These are phyloP conservation scores for Crepidotus variabilis DNA, from an alignment of 768 basidiomycete genomes.

Conservation along the genomic window DNA sequence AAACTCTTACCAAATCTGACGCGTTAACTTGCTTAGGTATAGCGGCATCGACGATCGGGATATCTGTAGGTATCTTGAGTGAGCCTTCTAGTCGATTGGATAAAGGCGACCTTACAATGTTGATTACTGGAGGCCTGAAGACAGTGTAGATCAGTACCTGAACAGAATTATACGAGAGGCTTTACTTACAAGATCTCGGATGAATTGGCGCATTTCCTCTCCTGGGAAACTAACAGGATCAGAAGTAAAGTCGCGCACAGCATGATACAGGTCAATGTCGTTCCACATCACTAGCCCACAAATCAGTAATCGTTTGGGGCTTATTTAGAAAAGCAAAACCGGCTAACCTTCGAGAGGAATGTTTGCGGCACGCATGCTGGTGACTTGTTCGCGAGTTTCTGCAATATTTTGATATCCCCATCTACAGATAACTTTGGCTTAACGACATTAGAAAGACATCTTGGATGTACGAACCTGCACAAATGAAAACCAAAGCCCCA, in stretches of 20 bases:
- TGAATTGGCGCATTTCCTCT: constrained; percentile 50
- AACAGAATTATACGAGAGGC: neutral
- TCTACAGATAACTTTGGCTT: constrained; percentile 23
- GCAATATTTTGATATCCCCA: constrained; percentile 45
- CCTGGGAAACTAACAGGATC: constrained; percentile 62
- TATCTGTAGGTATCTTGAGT: constrained; percentile 35
- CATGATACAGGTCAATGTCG: constrained; percentile 72
- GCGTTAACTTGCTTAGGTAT: constrained; percentile 53
- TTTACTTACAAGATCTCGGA: constrained; percentile 38
- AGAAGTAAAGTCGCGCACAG: constrained; percentile 63
- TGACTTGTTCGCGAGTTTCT: constrained; percentile 52
- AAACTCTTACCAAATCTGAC: constrained; percentile 55
- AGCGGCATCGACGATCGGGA: constrained; percentile 69
- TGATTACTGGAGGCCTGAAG: constrained; percentile 36
- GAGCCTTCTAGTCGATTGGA: neutral
- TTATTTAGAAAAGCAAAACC: constrained; percentile 4
- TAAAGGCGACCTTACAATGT: constrained; percentile 31
- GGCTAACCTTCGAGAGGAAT: constrained; percentile 71
- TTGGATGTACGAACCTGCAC: constrained; percentile 39
- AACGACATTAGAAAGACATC: neutral
- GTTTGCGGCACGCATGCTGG: constrained; percentile 55
- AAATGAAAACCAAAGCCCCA: constrained; percentile 83
- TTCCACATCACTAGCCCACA: constrained; percentile 63
- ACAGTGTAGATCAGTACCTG: neutral
- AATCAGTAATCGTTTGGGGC: constrained; percentile 1